Percentiles rank a stretch among this genome's conserved stretches.
phyloP scores from a whole-genome alignment of 176 grass and related monocot species.

The Panicum miliaceum region DNA sequence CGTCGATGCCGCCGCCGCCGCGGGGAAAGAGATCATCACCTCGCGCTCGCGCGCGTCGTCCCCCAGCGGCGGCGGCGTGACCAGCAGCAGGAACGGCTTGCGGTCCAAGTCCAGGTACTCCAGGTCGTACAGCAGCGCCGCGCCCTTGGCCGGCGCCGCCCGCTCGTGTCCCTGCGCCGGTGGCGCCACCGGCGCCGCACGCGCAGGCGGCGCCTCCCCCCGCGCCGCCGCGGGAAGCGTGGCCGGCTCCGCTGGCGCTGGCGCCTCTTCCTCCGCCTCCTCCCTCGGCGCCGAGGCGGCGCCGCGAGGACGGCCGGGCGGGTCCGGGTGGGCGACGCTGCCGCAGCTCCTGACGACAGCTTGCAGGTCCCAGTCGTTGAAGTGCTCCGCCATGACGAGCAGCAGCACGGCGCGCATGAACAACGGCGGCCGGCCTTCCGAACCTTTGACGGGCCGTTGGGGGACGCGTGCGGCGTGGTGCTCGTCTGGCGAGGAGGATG shows the following conservation, averaged over 20 bases:
- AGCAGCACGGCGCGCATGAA: conserved; percentile 34
- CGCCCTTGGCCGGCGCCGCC: background rate
- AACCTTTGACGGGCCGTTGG: conserved; percentile 23
- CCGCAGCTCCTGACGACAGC: conserved; percentile 87
- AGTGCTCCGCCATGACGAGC: conserved; percentile 51
- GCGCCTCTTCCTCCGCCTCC: background rate
- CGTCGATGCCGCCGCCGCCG: conserved; percentile 34
- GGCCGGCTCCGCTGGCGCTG: background rate
- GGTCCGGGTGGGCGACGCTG: conserved; percentile 36
- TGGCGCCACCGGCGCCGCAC: background rate
- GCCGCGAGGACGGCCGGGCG: background rate
- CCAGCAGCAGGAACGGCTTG: conserved; percentile 22
- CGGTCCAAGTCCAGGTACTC: conserved; percentile 52
- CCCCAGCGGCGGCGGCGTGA: conserved; percentile 1
- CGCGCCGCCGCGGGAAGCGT: background rate
- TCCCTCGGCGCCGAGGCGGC: background rate
- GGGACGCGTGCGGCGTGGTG: conserved; percentile 32
- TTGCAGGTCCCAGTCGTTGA: conserved; percentile 94
- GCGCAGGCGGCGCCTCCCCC: background rate
- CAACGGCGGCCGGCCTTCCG: conserved; percentile 4
- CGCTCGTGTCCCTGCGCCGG: background rate
- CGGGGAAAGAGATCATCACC: conserved; percentile 58
- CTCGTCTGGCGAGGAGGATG: background rate
- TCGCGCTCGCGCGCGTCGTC: conserved; percentile 38
- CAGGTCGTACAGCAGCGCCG: conserved; percentile 37